phyloP scores from a whole-genome alignment of 345 rosid species.

The Sisymbrium irio region DNA sequence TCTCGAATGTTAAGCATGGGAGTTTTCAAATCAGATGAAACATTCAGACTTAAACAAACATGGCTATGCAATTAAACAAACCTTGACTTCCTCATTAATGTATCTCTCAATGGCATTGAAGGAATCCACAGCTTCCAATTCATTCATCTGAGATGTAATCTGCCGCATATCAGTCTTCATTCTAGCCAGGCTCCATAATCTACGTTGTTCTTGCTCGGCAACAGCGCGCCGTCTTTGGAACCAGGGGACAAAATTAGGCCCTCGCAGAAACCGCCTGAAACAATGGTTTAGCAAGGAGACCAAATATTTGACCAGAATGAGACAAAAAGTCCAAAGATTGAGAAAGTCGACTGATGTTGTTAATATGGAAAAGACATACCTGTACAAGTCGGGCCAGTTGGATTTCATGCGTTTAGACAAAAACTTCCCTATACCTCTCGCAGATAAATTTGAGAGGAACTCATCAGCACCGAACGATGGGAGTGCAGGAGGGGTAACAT shows the following conservation, averaged over 20 bases:
- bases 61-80: constrained; percentile 20
- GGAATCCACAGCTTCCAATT: constrained; percentile 86
- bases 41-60: constrained; percentile 14
- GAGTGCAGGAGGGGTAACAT: constrained; percentile 81
- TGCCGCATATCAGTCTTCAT: constrained; percentile 65
- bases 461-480: constrained; percentile 63
- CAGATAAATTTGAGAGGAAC: constrained; percentile 70
- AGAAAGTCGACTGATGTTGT: constrained; percentile 10
- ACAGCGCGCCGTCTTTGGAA: constrained; percentile 75
- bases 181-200: constrained; percentile 87
- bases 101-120: constrained; percentile 86
- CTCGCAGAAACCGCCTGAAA: constrained; percentile 80
- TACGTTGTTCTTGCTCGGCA: constrained; percentile 83
- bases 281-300: constrained; percentile 19
- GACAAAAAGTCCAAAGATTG: neutral
- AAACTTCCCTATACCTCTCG: constrained; percentile 94
- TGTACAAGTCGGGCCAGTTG: constrained; percentile 94
- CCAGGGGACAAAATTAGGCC: constrained; percentile 96
- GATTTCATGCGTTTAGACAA: constrained; percentile 89
- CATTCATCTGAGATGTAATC: constrained; percentile 68
- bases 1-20: neutral
- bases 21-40: neutral
- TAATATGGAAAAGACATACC: constrained; percentile 40
- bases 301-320: neutral
- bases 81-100: constrained; percentile 69